These are phyloP conservation scores for Neopestalotiopsis sp. DNA, from an alignment of 2,329 filamentous ascomycete species.

Conservation along the genomic window DNA sequence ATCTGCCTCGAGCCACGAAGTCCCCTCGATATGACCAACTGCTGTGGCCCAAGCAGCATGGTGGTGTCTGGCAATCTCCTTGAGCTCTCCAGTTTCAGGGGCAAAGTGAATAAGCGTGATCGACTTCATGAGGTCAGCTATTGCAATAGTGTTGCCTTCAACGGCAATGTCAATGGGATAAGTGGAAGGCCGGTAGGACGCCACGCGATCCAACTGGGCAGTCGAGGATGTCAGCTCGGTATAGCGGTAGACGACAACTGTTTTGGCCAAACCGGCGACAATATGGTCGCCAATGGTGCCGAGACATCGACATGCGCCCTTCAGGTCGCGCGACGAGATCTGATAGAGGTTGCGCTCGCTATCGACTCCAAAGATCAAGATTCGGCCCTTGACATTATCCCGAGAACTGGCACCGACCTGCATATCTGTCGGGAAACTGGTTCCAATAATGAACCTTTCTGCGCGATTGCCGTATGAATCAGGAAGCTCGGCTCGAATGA, in stretches of 20 bases:
- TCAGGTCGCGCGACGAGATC: slow-evolving; percentile 71
- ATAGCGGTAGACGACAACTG: slow-evolving; percentile 67
- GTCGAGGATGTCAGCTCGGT: slow-evolving; percentile 58
- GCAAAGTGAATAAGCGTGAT: slow-evolving; percentile 78
- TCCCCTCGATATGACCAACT: slow-evolving; percentile 71
- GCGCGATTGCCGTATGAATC: slow-evolving; percentile 58
- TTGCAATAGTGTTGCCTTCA: slow-evolving; percentile 75
- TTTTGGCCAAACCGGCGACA: slow-evolving; percentile 88
- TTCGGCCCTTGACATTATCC: slow-evolving; percentile 70
- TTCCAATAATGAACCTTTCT: slow-evolving; percentile 91
- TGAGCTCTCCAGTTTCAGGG: slow-evolving; percentile 64
- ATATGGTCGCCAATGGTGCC: slow-evolving; percentile 77
- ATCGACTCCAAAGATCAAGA: slow-evolving; percentile 84
- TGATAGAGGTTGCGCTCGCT: slow-evolving; percentile 74
- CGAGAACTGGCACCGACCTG: slow-evolving; percentile 44
- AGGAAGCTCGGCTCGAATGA: slow-evolving; percentile 76
- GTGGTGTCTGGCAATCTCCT: slow-evolving; percentile 80
- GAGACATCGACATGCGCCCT: slow-evolving; percentile 81
- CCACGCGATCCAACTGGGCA: slow-evolving; percentile 70
- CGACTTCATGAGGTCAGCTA: slow-evolving; percentile 94
- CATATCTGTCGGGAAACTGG: slow-evolving; percentile 74
- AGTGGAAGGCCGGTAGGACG: slow-evolving; percentile 80
- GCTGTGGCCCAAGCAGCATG: slow-evolving; percentile 84
- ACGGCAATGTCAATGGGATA: slow-evolving; percentile 83
- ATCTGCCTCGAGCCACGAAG: slow-evolving; percentile 83